Base-by-base conservation (phyloP, 805 yeast species). In the Lipomyces japonicus region DNA sequence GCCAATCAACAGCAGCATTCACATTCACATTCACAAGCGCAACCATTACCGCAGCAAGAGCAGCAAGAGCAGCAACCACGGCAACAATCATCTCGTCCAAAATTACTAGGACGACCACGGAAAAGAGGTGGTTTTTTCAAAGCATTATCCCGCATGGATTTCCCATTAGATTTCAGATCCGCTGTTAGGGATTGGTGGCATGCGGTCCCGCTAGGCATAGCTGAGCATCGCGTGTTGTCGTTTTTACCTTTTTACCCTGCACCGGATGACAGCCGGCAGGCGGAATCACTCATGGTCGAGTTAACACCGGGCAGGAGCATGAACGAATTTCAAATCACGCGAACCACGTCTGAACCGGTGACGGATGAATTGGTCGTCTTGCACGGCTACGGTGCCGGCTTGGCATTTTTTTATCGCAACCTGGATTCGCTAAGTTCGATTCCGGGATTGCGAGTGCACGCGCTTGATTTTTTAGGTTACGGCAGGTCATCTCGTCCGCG, bases 371-470 rank as follows among this genome's bases (percentile, higher is more conserved):
- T 42, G 22, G 87, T 93, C 2, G 67, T 91, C 54, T 69, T 93
- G 3, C 98, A 91, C 67, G 98, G 98, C 0, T 89, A 88, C 63
- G 96, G 95, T 1, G 95, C 97, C 0, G 86, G 95, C 1, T 76
- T 89, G 12, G 91, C 95, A 23, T 81, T 88, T 47, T 91, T 80
- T 60, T 77, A 82, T 61, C 78, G 83, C 54, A 91, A 86, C 63
- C 78, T 86, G 57, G 77, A 76, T 40, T 72, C 67, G 0, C 65
- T 84, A 42, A 64, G 66, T 4, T 38, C 61, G 2, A 47, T 62
- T 5, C 66, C 68, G 1, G 70, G 67, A 36, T 85, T 93, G 85
- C 76, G 82, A 48, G 72, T 90, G 39, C 96, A 88, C 69, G 86
- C 96, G 0, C 76, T 91, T 2, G 98, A 91, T 63, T 69, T 90